A percentile compares a stretch with the other conserved stretches of the same genome.
phyloP scores from a whole-genome alignment of 305 asterid genomes.

The Rubia balearica region DNA sequence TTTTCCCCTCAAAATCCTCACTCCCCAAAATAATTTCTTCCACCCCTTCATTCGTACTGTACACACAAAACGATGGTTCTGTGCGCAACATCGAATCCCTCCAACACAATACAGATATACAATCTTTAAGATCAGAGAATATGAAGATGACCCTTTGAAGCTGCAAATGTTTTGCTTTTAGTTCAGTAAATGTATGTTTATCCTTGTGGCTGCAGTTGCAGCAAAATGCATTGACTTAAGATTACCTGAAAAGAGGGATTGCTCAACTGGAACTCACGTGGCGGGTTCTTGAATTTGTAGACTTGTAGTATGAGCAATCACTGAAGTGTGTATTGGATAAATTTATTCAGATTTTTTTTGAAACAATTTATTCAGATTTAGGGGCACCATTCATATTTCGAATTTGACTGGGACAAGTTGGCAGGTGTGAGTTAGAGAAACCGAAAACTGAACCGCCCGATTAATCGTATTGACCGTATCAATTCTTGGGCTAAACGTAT shows the following conservation, averaged over 20 bases:
- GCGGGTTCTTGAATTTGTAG: constrained; percentile 1
- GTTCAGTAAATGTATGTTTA: too few species aligned
- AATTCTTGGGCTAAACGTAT: too few species aligned
- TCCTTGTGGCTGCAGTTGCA: not conserved
- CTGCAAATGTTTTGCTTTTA: not conserved
- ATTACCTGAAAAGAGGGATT: constrained; percentile 13
- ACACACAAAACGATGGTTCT: constrained; percentile 65
- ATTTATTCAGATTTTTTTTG: too few species aligned
- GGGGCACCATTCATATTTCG: not conserved
- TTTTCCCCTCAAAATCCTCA: constrained; percentile 17
- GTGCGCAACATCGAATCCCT: constrained; percentile 35
- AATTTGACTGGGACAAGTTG: not conserved
- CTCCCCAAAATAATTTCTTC: constrained; percentile 10
- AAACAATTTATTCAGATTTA: too few species aligned
- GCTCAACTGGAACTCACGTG: constrained; percentile 10
- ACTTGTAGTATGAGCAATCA: not conserved
- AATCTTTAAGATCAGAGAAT: constrained; percentile 17
- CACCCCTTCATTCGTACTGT: constrained; percentile 30
- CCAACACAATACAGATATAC: constrained; percentile 9
- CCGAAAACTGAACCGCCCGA: too few species aligned
- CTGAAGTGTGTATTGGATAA: not conserved
- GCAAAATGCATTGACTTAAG: constrained; percentile 8
- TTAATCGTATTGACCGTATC: too few species aligned
- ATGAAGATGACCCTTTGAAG: constrained; percentile 22
- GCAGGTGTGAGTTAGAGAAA: not conserved